A percentile compares a stretch with the other conserved stretches of the same genome.
Conservation (phyloP, 2,329 filamentous ascomycete genomes). For the Arachnomyces sp. region DNA sequence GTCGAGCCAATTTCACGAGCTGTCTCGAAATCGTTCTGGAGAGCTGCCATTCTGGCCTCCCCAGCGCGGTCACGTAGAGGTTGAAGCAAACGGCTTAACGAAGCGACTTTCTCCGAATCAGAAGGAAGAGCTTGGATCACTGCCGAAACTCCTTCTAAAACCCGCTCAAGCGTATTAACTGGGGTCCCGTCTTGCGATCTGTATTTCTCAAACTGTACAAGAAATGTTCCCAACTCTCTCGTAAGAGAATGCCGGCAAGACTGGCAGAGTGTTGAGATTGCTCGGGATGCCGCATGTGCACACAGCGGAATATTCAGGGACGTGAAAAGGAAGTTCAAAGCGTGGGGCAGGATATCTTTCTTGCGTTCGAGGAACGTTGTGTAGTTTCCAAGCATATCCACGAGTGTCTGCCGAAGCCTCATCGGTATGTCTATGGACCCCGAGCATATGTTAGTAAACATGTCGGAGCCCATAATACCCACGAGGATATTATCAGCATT, state of each 20-base stretch:
- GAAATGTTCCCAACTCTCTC: slow-evolving; percentile 34
- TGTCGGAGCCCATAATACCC: slow-evolving; percentile 30
- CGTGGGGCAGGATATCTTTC: slow-evolving; percentile 29
- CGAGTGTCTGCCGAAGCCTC: slow-evolving; percentile 32
- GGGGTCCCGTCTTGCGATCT: slow-evolving; percentile 29
- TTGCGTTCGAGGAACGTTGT: slow-evolving; percentile 38
- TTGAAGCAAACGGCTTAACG: slow-evolving; percentile 29
- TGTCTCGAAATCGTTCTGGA: slow-evolving; percentile 24
- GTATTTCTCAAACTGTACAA: slow-evolving; percentile 33
- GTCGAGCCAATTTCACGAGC: slow-evolving; percentile 26
- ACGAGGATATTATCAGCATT: slow-evolving; percentile 35
- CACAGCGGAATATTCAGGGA: slow-evolving; percentile 35
- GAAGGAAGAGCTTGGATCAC: slow-evolving; percentile 33
- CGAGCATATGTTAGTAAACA: slow-evolving; percentile 27
- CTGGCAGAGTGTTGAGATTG: slow-evolving; percentile 36
- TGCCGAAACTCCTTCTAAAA: slow-evolving; percentile 37
- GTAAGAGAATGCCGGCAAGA: slow-evolving; percentile 35
- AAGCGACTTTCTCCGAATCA: slow-evolving; percentile 33
- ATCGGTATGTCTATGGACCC: slow-evolving; percentile 25
- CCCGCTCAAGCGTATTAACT: slow-evolving; percentile 31
- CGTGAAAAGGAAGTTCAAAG: slow-evolving; percentile 37
- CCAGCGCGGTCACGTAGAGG: slow-evolving; percentile 30
- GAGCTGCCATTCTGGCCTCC: slow-evolving; percentile 24
- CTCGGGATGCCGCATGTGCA: slow-evolving; percentile 34
- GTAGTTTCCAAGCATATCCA: slow-evolving; percentile 37